phyloP scores from a whole-genome alignment of 345 rosid species.

The Gynandropsis gynandra region DNA sequence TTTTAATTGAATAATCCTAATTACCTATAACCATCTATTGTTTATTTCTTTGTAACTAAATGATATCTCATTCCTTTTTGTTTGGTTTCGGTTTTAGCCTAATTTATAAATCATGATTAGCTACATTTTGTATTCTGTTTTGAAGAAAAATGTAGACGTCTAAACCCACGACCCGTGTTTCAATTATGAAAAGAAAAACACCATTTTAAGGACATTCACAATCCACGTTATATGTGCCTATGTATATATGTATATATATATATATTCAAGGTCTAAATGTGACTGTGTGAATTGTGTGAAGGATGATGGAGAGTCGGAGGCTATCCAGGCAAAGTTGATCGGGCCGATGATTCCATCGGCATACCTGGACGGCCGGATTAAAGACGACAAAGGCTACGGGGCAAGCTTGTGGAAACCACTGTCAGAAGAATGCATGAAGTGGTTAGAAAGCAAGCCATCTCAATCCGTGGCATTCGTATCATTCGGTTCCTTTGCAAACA shows the following conservation, averaged over 20 bases:
- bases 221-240: no score
- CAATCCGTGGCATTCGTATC: constrained; percentile 50
- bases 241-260: no score
- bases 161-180: no score
- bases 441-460: constrained; percentile 47
- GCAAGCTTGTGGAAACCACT: constrained; percentile 61
- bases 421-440: constrained; percentile 46
- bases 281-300: constrained; percentile 16
- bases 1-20: not conserved
- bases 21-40: no score
- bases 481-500: constrained; percentile 64
- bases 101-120: not conserved
- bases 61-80: no score
- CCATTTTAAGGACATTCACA: no score
- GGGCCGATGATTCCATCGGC: constrained; percentile 74
- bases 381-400: constrained; percentile 53
- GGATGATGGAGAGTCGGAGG: constrained; percentile 37
- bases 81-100: no score
- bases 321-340: constrained; percentile 54
- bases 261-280: no score
- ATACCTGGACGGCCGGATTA: constrained; percentile 41
- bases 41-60: no score
- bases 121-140: no score
- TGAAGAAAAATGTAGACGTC: no score
- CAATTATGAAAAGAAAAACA: no score